Percentiles rank a stretch among this genome's conserved stretches.
Conservation (phyloP, 75 land plant genomes). For the Chamaecyparis obtusa region DNA sequence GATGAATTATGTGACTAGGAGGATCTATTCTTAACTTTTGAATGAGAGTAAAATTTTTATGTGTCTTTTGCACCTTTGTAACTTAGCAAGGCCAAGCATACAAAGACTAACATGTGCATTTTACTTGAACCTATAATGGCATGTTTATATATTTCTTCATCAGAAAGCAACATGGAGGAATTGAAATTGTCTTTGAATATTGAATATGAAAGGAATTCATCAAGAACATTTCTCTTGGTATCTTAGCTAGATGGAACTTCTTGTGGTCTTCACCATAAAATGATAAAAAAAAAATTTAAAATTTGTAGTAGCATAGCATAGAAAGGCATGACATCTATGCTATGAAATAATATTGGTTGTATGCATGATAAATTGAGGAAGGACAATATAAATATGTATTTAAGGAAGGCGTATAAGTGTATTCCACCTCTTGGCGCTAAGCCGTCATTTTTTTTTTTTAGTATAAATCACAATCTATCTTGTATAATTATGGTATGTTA, state of each 20-base stretch:
- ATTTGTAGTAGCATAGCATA: slow-evolving; percentile 64
- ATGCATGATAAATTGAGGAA: slow-evolving; percentile 69
- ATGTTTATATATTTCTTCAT: no score
- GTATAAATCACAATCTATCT: slow-evolving; percentile 73
- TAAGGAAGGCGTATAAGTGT: slow-evolving; percentile 57
- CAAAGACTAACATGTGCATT: slow-evolving; percentile 38
- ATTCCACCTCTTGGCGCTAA: slow-evolving; percentile 35
- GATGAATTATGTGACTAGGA: slow-evolving; percentile 87
- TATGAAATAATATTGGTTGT: slow-evolving; percentile 90
- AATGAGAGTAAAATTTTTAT: slow-evolving; percentile 43
- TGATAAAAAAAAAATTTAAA: slow-evolving; percentile 72
- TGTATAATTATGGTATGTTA: slow-evolving; percentile 88
- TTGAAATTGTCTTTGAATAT: slow-evolving; percentile 86
- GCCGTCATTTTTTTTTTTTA: slow-evolving; percentile 60
- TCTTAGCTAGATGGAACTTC: slow-evolving; percentile 90
- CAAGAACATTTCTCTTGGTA: slow-evolving; percentile 79
- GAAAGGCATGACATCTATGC: slow-evolving; percentile 42
- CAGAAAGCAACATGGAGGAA: slow-evolving; percentile 88
- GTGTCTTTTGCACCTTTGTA: slow-evolving; percentile 29
- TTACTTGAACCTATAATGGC: slow-evolving; percentile 72
- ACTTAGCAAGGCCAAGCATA: slow-evolving; percentile 20
- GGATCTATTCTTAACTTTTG: slow-evolving; percentile 50
- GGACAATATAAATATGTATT: slow-evolving; percentile 59
- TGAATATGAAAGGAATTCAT: slow-evolving; percentile 66
- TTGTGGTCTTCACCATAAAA: slow-evolving; percentile 87